These are phyloP conservation scores for Puccinellia tenuiflora DNA, from an alignment of 176 grass and related monocot species.

Conservation along the genomic window DNA sequence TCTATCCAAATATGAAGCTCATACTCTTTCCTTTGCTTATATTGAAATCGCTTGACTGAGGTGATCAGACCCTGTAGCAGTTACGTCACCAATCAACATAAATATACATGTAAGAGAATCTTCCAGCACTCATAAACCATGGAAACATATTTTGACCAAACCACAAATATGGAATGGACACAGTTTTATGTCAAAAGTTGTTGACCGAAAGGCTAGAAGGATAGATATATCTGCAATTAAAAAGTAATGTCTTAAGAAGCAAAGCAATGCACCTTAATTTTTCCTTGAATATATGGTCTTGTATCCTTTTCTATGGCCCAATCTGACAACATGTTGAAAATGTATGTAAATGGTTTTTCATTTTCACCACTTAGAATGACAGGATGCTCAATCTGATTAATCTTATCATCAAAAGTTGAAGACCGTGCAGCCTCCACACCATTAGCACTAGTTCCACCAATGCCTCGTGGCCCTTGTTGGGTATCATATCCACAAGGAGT, in stretches of 20 bases:
- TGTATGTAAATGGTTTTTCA: slow-evolving; percentile 82
- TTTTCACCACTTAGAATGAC: slow-evolving; percentile 55
- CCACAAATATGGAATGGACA: slow-evolving; percentile 1
- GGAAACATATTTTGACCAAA: slow-evolving; percentile 10
- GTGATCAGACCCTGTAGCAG: slow-evolving; percentile 68
- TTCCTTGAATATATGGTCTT: slow-evolving; percentile 53
- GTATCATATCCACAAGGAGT: background rate
- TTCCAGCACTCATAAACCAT: background rate
- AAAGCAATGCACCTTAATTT: slow-evolving; percentile 61
- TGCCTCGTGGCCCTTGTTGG: slow-evolving; percentile 8
- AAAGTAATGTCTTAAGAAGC: slow-evolving; percentile 4
- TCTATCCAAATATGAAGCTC: slow-evolving; percentile 74
- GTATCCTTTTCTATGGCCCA: slow-evolving; percentile 51
- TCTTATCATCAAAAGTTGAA: slow-evolving; percentile 28
- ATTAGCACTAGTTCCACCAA: slow-evolving; percentile 17
- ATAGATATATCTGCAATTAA: background rate
- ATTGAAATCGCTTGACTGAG: slow-evolving; percentile 58
- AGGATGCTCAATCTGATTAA: slow-evolving; percentile 30
- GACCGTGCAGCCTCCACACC: slow-evolving; percentile 18
- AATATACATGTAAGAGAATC: slow-evolving; percentile 5
- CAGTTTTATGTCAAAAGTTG: background rate
- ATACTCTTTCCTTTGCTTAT: slow-evolving; percentile 37
- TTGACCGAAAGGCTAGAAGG: background rate
- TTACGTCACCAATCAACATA: slow-evolving; percentile 7
- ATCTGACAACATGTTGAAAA: slow-evolving; percentile 50